A percentile compares a stretch with the other conserved stretches of the same genome.
phyloP scores from a whole-genome alignment of 805 yeast genomes.

The Ogataea ramenticola region DNA sequence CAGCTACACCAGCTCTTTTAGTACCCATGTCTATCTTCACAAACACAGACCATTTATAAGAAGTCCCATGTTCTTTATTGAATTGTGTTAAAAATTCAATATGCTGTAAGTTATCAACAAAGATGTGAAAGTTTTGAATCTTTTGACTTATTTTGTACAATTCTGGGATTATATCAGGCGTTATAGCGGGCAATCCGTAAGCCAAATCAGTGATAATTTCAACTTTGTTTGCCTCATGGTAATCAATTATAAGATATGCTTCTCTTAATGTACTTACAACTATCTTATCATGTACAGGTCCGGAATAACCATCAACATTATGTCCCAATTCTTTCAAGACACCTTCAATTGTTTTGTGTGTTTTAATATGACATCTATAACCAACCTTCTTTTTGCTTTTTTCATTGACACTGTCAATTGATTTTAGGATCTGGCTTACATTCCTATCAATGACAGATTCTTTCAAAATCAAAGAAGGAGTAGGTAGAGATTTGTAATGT shows the following conservation, averaged over 20 bases:
- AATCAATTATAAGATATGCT: slow-evolving; percentile 31
- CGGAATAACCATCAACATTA: slow-evolving; percentile 21
- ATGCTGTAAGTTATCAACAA: slow-evolving; percentile 59
- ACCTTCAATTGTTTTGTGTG: slow-evolving; percentile 65
- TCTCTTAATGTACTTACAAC: slow-evolving; percentile 67
- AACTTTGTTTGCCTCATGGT: slow-evolving; percentile 4
- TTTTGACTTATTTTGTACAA: slow-evolving; percentile 34
- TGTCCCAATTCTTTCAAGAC: slow-evolving; percentile 45
- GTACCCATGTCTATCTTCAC: slow-evolving; percentile 69
- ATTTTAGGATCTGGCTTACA: slow-evolving; percentile 1
- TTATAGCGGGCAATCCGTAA: slow-evolving; percentile 53
- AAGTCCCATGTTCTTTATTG: slow-evolving; percentile 17
- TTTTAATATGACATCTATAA: slow-evolving; percentile 71
- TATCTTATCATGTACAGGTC: slow-evolving; percentile 36
- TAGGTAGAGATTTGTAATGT: slow-evolving; percentile 33
- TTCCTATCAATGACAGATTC: slow-evolving; percentile 13
- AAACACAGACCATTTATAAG: slow-evolving; percentile 51
- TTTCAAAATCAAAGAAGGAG: slow-evolving; percentile 49
- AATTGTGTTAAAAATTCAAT: slow-evolving; percentile 37
- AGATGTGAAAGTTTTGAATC: slow-evolving; percentile 41
- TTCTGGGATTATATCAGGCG: slow-evolving; percentile 39
- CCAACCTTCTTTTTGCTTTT: slow-evolving; percentile 25
- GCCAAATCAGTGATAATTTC: slow-evolving; percentile 37
- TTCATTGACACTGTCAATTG: slow-evolving; percentile 2
- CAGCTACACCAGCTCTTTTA: slow-evolving; percentile 53